Percentiles rank a stretch among this genome's conserved stretches.
These are phyloP conservation scores for Omphalotus olearius DNA, from an alignment of 1,284 basidiomycete genomes.

Conservation along the genomic window DNA sequence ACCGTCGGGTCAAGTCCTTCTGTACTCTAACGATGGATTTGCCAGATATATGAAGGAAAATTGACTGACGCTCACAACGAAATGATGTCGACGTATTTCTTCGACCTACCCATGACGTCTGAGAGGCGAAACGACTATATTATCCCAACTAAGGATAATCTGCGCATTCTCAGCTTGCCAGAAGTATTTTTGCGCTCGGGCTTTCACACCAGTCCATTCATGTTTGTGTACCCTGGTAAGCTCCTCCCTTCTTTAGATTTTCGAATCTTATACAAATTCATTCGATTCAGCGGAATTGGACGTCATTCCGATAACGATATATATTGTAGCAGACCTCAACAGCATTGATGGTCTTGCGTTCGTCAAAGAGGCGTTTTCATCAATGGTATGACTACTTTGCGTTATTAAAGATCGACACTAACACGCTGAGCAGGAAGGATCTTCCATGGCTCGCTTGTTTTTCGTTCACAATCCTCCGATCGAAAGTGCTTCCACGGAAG, in stretches of 20 bases:
- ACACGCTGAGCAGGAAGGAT: constrained; percentile 30
- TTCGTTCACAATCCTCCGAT: constrained; percentile 62
- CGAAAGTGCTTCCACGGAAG: constrained; percentile 15
- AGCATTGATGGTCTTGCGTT: constrained; percentile 51
- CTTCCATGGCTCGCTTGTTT: constrained; percentile 46
- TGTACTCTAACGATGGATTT: constrained; percentile 3
- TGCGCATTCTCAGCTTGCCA: constrained; percentile 51
- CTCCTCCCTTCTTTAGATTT: constrained; percentile 1
- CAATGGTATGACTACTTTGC: constrained; percentile 44
- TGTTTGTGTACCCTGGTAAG: constrained; percentile 65
- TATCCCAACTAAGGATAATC: constrained; percentile 42
- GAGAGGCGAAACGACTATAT: constrained; percentile 71
- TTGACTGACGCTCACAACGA: constrained; percentile 53
- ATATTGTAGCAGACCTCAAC: constrained; percentile 81
- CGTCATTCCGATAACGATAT: constrained; percentile 47
- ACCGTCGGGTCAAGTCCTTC: constrained; percentile 7
- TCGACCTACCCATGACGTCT: constrained; percentile 76
- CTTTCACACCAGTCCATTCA: constrained; percentile 31
- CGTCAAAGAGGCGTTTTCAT: constrained; percentile 58
- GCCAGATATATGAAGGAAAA: constrained; percentile 60
- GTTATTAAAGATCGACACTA: background rate
- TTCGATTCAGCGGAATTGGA: constrained; percentile 30
- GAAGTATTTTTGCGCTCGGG: constrained; percentile 41
- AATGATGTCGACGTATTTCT: constrained; percentile 76
- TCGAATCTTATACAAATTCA: too few relatives aligned